Base-by-base conservation (phyloP, 2,329 filamentous ascomycete species). In the Paecilomyces dactylethromorphus region DNA sequence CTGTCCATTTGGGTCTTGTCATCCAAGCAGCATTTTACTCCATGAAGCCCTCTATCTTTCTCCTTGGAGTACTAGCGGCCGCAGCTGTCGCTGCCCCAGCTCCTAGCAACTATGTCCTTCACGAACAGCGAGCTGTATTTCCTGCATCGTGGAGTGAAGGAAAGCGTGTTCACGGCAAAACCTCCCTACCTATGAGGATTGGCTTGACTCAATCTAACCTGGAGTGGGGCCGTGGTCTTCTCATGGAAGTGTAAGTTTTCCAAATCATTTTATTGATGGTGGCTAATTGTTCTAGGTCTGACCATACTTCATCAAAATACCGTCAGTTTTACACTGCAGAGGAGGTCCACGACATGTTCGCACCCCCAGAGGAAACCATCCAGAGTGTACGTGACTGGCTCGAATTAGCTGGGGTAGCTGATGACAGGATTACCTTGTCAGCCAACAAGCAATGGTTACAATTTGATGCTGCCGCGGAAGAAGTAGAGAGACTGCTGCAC, bases 371-470 rank as follows among this genome's bases (percentile, higher is more conserved):
- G 18, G 65, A 68, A 13, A 66, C 65, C 1, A 66, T 70, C 12
- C 63, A 68, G 39, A 62, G 63, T 10, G 71, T 76, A 3, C 64
- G 64, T 50, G 54, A 58, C 15, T 72, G 70, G 70, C 53, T 72
- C 7, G 63, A 68, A n/a, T 62, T 57, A 2, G 60, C 67, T 12
- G 69, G 70, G 1, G 65, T 73, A 50, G 50, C 63, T 6, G 21
- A 55, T 8, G 55, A 64, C n/a, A 68, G 69, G 1, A 56, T 73
- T 32, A 63, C 63, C 1, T 68, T 68, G 18, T 71, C 70, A 0
- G 57, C 59, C 26, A 73, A 73, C 58, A 69, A 69, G 52, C 69
- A 72, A 52, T 78, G 76, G 76, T 66, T 79, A 3, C 70, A 73
- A 12, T 78, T 79, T 58, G 69, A 76, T 24, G 70, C 72, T 0